phyloP scores from a whole-genome alignment of 768 basidiomycete species.

The Collybia sp. region DNA sequence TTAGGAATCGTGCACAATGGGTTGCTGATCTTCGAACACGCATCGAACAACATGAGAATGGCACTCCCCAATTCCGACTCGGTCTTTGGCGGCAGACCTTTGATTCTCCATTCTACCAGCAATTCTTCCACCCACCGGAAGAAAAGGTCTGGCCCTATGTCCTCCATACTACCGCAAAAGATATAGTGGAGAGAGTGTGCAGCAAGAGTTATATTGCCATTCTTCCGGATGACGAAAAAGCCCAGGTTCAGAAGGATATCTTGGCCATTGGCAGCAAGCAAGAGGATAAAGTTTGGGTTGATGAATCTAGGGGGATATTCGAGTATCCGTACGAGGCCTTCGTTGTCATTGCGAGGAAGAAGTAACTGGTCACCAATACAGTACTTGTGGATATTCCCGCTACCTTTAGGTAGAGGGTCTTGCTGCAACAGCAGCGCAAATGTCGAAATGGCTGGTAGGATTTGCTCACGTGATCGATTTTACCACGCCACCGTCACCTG shows the following conservation, averaged over 20 bases:
- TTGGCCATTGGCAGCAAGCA: slow-evolving; percentile 51
- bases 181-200: slow-evolving; percentile 58
- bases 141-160: slow-evolving; percentile 52
- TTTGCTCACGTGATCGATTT: too few species aligned
- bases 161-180: slow-evolving; percentile 48
- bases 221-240: slow-evolving; percentile 53
- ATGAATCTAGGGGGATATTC: slow-evolving; percentile 68
- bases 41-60: slow-evolving; percentile 64
- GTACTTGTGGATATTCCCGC: background rate
- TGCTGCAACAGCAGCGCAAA: too few species aligned
- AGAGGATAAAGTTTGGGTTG: slow-evolving; percentile 69
- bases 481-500: too few species aligned
- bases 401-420: too few species aligned
- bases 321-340: slow-evolving; percentile 76
- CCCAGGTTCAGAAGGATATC: slow-evolving; percentile 45
- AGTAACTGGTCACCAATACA: slow-evolving; percentile 7
- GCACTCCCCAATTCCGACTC: slow-evolving; percentile 80
- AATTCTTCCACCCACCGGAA: slow-evolving; percentile 53
- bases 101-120: slow-evolving; percentile 53
- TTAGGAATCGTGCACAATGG: slow-evolving; percentile 58
- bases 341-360: slow-evolving; percentile 44
- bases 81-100: slow-evolving; percentile 72
- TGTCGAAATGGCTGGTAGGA: too few species aligned
- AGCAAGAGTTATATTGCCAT: slow-evolving; percentile 86
- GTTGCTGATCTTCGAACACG: slow-evolving; percentile 66